Evolutionary conservation across 345 rosid genomes (phyloP).

Genomic region (Excoecaria cochinchinensis): DNA sequence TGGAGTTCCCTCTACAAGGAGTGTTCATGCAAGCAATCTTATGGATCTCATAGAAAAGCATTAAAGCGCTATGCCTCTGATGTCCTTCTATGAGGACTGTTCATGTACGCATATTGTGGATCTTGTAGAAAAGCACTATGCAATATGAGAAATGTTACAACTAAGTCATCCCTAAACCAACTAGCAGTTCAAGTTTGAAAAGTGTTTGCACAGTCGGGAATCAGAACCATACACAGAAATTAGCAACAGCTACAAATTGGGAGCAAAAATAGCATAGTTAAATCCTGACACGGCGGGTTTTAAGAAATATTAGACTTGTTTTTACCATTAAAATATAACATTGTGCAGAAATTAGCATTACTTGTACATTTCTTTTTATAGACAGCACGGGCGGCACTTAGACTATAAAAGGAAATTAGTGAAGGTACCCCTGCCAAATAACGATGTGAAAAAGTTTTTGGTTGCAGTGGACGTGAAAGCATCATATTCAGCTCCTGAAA

Average conservation of each 20-base stretch:
- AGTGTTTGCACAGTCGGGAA: background rate
- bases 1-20: background rate
- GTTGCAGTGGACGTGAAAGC: slow-evolving; percentile 77
- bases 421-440: slow-evolving; percentile 82
- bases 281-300: background rate
- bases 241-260: background rate
- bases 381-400: background rate
- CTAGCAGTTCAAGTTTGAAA: background rate
- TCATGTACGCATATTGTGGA: background rate
- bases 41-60: slow-evolving; percentile 35
- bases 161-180: background rate
- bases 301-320: background rate
- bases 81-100: background rate
- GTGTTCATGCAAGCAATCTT: background rate
- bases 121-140: background rate
- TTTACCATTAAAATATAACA: background rate
- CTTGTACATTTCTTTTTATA: background rate
- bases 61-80: background rate
- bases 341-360: background rate
- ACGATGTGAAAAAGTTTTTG: slow-evolving; percentile 77
- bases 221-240: background rate
- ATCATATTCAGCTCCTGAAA: slow-evolving; percentile 66
- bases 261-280: background rate
- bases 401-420: background rate
- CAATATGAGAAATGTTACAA: background rate